phyloP scores from a whole-genome alignment of 495 filamentous ascomycete genomes.

The Aspergillus biplanus region DNA sequence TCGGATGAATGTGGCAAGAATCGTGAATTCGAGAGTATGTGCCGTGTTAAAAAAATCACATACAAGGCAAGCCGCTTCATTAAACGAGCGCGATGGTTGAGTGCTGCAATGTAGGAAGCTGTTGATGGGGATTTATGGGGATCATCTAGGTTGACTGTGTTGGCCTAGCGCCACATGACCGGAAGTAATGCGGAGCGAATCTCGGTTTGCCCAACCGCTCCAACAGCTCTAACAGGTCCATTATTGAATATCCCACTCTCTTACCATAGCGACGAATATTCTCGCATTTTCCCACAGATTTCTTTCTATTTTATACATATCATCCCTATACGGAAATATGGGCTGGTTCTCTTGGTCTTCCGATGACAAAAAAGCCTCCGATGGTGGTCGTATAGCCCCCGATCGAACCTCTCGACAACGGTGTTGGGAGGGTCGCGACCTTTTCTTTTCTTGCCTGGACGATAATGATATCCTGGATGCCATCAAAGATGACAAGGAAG shows the following conservation, averaged over 20 bases:
- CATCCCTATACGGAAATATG: slow-evolving; percentile 39
- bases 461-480: slow-evolving; percentile 78
- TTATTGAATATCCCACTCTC: slow-evolving; percentile 1
- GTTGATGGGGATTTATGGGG: slow-evolving; percentile 10
- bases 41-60: neutral
- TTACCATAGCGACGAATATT: neutral
- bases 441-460: slow-evolving; percentile 85
- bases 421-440: slow-evolving; percentile 88
- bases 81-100: neutral
- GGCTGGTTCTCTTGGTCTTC: slow-evolving; percentile 51
- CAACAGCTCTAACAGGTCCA: slow-evolving; percentile 1
- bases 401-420: slow-evolving; percentile 72
- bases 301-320: neutral
- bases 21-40: neutral
- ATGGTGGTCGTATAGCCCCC: slow-evolving; percentile 72
- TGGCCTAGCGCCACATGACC: slow-evolving; percentile 29
- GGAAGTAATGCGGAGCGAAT: slow-evolving; percentile 22
- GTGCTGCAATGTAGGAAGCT: neutral
- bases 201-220: slow-evolving; percentile 1
- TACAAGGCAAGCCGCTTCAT: neutral
- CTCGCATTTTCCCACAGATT: neutral
- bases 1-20: neutral
- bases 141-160: slow-evolving; percentile 8
- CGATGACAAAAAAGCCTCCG: slow-evolving; percentile 46
- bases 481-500: slow-evolving; percentile 71